phyloP scores from a whole-genome alignment of 108 stramenopile genomes.

The Fragilaria crotonensis region DNA sequence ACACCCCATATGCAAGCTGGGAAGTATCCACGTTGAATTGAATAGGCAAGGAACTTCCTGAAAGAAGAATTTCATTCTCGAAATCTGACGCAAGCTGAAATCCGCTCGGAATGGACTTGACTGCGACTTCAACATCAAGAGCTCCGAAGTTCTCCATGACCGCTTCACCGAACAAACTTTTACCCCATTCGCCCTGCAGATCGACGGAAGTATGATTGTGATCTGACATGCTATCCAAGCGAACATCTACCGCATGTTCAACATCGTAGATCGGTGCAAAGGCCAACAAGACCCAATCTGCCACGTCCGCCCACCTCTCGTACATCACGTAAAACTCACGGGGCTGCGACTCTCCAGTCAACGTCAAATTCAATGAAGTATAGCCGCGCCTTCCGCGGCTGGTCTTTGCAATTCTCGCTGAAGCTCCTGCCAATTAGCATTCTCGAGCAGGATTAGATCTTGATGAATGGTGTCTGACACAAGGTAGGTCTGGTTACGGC shows the following conservation, averaged over 20 bases:
- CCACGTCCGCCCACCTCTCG: conserved; percentile 16
- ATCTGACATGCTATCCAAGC: not conserved
- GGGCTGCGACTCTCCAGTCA: conserved; percentile 5
- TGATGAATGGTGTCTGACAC: conserved; percentile 24
- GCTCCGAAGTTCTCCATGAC: not conserved
- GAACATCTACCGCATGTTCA: conserved; percentile 5
- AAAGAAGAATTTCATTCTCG: not conserved
- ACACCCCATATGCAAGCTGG: not conserved
- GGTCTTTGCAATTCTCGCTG: not conserved
- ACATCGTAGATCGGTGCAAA: conserved; percentile 9
- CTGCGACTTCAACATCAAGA: conserved; percentile 3
- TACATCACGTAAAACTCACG: conserved; percentile 17
- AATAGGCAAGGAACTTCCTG: not conserved
- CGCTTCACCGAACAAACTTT: not conserved
- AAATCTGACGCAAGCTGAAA: not conserved
- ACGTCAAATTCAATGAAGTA: conserved; percentile 5
- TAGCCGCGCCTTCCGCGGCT: conserved; percentile 6
- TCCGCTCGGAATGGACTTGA: conserved; percentile 1
- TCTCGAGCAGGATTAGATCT: conserved; percentile 8
- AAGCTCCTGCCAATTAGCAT: conserved; percentile 16
- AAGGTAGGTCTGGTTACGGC: conserved; percentile 20
- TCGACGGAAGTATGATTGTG: not conserved
- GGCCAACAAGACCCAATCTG: conserved; percentile 19
- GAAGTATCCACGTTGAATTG: not conserved
- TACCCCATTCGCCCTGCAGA: not conserved